Percentiles rank a stretch among this genome's conserved stretches.
Conservation (phyloP, 129 eudicot species). For the Scalesia atractyloides region DNA sequence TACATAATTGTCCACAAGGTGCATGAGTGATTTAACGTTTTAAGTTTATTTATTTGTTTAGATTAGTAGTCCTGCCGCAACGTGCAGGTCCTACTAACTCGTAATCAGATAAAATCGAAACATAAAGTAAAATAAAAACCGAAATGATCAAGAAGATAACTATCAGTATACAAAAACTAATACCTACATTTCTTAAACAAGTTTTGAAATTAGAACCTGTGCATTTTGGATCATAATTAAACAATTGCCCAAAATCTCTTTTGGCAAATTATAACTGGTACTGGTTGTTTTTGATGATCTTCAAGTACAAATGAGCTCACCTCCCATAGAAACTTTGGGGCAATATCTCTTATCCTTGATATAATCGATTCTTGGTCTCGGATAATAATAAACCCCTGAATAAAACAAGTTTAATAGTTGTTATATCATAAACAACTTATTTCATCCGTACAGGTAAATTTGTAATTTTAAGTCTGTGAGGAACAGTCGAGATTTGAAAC, state of each 20-base stretch:
- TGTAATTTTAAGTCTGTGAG: not conserved
- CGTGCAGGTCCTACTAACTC: too few relatives aligned
- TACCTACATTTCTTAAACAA: not conserved
- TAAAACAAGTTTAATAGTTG: not conserved
- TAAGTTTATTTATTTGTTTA: too few relatives aligned
- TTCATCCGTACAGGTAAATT: not conserved
- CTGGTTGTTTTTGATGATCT: conserved; percentile 56
- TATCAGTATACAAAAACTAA: not conserved
- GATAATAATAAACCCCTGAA: conserved; percentile 70
- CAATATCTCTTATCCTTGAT: conserved; percentile 60
- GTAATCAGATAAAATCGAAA: not conserved
- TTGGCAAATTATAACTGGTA: conserved; percentile 66
- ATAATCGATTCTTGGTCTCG: conserved; percentile 66
- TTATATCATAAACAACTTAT: too few relatives aligned
- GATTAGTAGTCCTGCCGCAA: too few relatives aligned
- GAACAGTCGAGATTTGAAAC: not conserved
- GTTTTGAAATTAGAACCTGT: not conserved
- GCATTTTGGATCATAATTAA: conserved; percentile 28
- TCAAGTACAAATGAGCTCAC: conserved; percentile 56
- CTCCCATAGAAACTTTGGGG: conserved; percentile 82
- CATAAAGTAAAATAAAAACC: not conserved
- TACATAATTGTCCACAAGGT: too few relatives aligned
- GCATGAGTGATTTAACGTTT: too few relatives aligned
- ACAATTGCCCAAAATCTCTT: conserved; percentile 80
- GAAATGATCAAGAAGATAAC: not conserved